Base-by-base conservation (phyloP, 2,329 filamentous ascomycete species). In the Colletotrichum abscissum region DNA sequence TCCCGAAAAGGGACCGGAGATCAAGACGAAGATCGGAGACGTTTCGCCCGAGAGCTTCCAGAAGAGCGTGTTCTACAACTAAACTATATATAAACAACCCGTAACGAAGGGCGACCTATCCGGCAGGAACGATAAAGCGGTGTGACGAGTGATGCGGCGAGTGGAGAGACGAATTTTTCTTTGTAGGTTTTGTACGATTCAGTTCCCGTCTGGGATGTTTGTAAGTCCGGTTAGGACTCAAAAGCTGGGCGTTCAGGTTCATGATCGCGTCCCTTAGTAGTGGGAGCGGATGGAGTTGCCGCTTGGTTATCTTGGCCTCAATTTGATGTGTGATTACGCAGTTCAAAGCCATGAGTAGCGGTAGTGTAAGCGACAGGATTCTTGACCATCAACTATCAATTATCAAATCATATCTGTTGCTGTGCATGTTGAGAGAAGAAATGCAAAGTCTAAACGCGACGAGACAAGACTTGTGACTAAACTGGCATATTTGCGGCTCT, bases 51-150 rank as follows among this genome's bases (percentile, higher is more conserved):
- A 88, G 74, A 87, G 86, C 75, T 90, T 91, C 81, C 88, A 90
- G 78, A 88, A 89, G 78, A 87, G 88, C 63, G 87, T 89, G 64
- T 91, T 90, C 76, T 89, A 90, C 80, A 88, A 88, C 22, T 90
- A 84, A 77, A 35, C 30, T 28, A 57, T 14, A 56, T 26, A 63
- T 22, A 24, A 33, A 42, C 24, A n/a, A 14, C 12, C 14, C 7
- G 35, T 46, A 33, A 46, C 22, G 9, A 33, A 19, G 52, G 52
- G 52, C 12, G 33, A 22, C 52, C 68, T 57, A 60, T 58, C 46
- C 30, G 57, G 26, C 55, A 42, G 64, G 28, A 59, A 67, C 16
- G 30, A 38, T 58, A 35, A 30, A 30, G 28, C 35, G 64, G 38
- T 19, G 35, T 19, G 49, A 64, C 35, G 42, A 49, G 42, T 7